Evolutionary conservation across 331 rosid species (phyloP).

Genomic region (Quercus tomentella): DNA sequence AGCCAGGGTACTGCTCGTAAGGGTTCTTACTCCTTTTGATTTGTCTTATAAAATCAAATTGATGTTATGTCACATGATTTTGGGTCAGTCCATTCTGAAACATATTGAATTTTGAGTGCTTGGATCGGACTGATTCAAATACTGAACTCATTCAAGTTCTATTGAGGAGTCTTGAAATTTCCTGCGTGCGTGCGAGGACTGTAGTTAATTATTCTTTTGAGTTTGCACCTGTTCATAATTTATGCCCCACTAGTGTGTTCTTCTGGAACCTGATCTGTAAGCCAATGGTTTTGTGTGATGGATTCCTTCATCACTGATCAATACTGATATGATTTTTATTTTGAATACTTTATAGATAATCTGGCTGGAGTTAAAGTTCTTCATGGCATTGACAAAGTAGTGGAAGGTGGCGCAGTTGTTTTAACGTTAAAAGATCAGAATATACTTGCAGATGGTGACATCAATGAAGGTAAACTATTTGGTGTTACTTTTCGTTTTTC

Average conservation of each 20-base stretch:
- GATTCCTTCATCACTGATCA: not conserved
- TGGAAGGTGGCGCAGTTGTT: constrained; percentile 91
- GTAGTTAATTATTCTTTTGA: not conserved
- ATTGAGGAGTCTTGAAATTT: not conserved
- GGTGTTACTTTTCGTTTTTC: constrained; percentile 10
- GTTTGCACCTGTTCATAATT: not conserved
- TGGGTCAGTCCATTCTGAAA: not conserved
- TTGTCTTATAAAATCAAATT: not conserved
- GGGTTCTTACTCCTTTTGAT: constrained; percentile 10
- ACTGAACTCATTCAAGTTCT: not conserved
- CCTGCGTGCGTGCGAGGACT: not conserved
- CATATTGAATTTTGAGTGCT: not conserved
- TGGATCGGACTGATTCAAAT: not conserved
- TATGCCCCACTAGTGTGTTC: not conserved
- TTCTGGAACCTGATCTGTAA: not conserved
- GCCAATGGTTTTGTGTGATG: not conserved
- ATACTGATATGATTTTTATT: constrained; percentile 2
- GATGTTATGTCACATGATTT: not conserved
- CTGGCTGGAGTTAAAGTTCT: constrained; percentile 90
- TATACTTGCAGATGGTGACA: constrained; percentile 75
- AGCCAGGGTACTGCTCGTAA: constrained; percentile 42
- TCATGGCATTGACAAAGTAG: constrained; percentile 89
- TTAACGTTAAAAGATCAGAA: constrained; percentile 88
- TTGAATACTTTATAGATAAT: constrained; percentile 37
- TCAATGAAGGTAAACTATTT: constrained; percentile 68